Evolutionary conservation across 345 rosid species (phyloP).

Genomic region (Pistacia atlantica): DNA sequence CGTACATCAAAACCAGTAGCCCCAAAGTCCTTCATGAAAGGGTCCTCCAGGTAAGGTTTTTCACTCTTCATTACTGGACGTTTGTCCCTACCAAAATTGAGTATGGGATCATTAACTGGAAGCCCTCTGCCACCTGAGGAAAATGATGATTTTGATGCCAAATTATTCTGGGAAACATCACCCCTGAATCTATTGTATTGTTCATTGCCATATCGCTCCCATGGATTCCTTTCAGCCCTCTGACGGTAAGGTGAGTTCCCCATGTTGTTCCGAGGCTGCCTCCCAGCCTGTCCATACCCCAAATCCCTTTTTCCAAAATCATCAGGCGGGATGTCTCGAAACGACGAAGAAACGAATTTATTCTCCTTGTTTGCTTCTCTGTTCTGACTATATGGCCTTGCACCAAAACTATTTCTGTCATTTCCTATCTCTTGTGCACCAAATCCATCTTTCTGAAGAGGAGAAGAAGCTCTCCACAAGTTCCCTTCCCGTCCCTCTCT

Average conservation of each 20-base stretch:
- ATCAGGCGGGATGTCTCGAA: conserved; percentile 49
- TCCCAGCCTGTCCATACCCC: conserved; percentile 57
- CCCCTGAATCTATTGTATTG: conserved; percentile 52
- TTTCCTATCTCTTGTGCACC: conserved; percentile 44
- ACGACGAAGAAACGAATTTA: conserved; percentile 45
- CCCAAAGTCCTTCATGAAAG: conserved; percentile 61
- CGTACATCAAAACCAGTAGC: conserved; percentile 60
- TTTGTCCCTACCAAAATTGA: conserved; percentile 64
- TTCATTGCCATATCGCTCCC: conserved; percentile 55
- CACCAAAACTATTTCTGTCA: conserved; percentile 45
- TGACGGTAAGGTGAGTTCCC: conserved; percentile 47
- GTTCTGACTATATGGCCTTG: conserved; percentile 47
- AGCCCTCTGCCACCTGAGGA: conserved; percentile 46
- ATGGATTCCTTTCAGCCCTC: conserved; percentile 42
- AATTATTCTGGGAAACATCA: conserved; percentile 41
- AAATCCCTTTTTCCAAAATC: conserved; percentile 62
- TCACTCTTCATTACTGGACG: conserved; percentile 60
- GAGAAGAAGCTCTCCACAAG: conserved; percentile 70
- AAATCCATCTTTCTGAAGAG: conserved; percentile 47
- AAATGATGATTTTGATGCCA: conserved; percentile 44
- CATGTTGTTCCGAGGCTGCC: conserved; percentile 59
- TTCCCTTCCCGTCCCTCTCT: conserved; percentile 69
- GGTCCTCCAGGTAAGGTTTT: conserved; percentile 70
- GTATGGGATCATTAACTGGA: conserved; percentile 48
- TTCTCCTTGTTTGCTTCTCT: conserved; percentile 59